Conservation (phyloP, 129 eudicot species). For the Tagetes erecta region DNA sequence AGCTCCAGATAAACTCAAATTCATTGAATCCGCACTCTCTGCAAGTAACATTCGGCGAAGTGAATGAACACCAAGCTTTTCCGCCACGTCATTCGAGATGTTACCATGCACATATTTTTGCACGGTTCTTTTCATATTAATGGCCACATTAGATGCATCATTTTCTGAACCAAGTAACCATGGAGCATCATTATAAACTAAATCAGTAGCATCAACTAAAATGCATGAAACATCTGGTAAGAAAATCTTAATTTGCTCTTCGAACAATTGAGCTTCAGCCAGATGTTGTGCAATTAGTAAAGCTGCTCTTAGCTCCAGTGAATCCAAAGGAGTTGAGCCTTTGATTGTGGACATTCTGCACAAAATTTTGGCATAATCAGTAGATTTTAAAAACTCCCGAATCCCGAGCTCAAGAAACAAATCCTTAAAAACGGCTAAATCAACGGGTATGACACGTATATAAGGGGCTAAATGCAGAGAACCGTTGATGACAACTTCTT, state of each 20-base stretch:
- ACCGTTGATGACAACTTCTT: conserved; percentile 94
- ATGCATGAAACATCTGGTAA: conserved; percentile 87
- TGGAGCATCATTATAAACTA: conserved; percentile 97
- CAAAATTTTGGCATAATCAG: conserved; percentile 77
- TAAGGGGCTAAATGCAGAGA: conserved; percentile 97
- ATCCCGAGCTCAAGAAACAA: conserved; percentile 85
- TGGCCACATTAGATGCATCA: conserved; percentile 46
- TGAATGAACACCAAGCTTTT: conserved; percentile 94
- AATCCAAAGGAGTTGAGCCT: conserved; percentile 59
- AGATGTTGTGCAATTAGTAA: conserved; percentile 87
- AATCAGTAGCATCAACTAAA: conserved; percentile 65
- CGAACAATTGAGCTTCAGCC: conserved; percentile 72
- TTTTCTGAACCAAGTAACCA: conserved; percentile 92
- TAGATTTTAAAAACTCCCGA: conserved; percentile 67
- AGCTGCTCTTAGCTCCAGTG: conserved; percentile 82
- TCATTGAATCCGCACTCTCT: conserved; percentile 99
- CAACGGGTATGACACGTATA: conserved; percentile 91
- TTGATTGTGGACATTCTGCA: conserved; percentile 75
- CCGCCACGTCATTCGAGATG: conserved; percentile 97
- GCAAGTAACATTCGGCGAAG: conserved; percentile 92
- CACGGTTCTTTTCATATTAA: conserved; percentile 61
- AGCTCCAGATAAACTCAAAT: conserved; percentile 93
- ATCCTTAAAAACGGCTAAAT: conserved; percentile 86
- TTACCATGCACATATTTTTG: conserved; percentile 92
- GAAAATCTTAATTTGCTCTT: conserved; percentile 59